A percentile compares a stretch with the other conserved stretches of the same genome.
Evolutionary conservation across 768 basidiomycete genomes (phyloP).

Genomic region (Leccinum pellstonianum): DNA sequence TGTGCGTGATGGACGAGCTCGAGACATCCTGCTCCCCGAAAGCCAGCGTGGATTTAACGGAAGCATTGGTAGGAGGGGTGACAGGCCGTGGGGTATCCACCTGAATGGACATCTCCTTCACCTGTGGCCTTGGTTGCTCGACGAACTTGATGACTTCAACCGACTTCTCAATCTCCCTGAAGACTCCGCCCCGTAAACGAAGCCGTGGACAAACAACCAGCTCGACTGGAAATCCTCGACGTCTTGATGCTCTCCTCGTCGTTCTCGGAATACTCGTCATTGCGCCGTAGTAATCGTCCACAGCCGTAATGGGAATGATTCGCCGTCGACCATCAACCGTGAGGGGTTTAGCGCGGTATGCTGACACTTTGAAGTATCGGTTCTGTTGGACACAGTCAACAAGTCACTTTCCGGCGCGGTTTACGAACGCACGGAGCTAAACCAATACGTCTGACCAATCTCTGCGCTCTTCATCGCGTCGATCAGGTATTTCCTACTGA

Average conservation of each 20-base stretch:
- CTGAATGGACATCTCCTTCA: conserved; percentile 75
- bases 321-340: conserved; percentile 73
- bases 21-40: conserved; percentile 26
- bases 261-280: conserved; percentile 53
- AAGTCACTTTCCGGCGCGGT: background rate
- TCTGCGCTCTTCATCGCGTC: conserved; percentile 59
- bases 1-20: conserved; percentile 32
- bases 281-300: conserved; percentile 60
- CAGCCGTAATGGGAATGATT: conserved; percentile 62
- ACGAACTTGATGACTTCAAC: conserved; percentile 23
- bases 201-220: conserved; percentile 23
- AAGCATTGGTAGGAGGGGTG: conserved; percentile 30
- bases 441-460: conserved; percentile 62
- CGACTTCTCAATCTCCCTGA: conserved; percentile 23
- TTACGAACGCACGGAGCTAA: conserved; percentile 45
- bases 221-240: conserved; percentile 43
- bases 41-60: conserved; percentile 28
- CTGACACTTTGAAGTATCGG: conserved; percentile 69
- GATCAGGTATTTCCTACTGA: conserved; percentile 47
- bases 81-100: conserved; percentile 54
- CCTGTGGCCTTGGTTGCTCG: conserved; percentile 56
- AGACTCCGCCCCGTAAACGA: conserved; percentile 25
- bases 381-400: conserved; percentile 41
- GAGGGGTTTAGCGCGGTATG: conserved; percentile 69
- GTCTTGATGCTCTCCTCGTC: conserved; percentile 77